Percentiles rank a stretch among this genome's conserved stretches.
phyloP scores from a whole-genome alignment of 2,329 filamentous ascomycete species.

The Verticillium dahliae region DNA sequence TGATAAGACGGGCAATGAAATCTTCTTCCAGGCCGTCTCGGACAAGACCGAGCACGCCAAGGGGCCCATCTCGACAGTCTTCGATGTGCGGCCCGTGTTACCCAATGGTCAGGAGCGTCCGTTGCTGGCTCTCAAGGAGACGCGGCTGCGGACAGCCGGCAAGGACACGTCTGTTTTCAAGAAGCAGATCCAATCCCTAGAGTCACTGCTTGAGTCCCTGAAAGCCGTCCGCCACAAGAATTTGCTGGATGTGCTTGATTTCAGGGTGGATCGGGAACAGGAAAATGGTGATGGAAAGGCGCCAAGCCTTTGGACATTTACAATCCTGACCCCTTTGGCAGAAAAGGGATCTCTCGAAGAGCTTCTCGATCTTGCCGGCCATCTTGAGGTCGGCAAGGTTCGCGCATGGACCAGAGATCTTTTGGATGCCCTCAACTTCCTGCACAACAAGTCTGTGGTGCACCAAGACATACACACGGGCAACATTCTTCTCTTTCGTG shows the following conservation, averaged over 20 bases:
- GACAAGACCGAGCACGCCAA: constrained; percentile 61
- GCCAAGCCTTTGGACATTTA: constrained; percentile 59
- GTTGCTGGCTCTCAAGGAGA: constrained; percentile 69
- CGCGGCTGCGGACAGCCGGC: constrained; percentile 49
- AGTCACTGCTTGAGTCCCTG: constrained; percentile 67
- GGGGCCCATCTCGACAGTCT: constrained; percentile 61
- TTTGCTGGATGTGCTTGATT: constrained; percentile 73
- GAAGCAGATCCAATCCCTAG: constrained; percentile 68
- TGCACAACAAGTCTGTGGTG: constrained; percentile 76
- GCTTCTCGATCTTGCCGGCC: constrained; percentile 71
- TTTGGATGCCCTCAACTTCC: constrained; percentile 78
- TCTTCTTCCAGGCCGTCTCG: constrained; percentile 65
- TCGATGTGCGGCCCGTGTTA: constrained; percentile 65
- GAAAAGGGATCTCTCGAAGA: constrained; percentile 80
- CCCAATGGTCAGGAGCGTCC: constrained; percentile 47
- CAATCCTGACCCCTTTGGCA: constrained; percentile 68
- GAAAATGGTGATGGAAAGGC: constrained; percentile 27
- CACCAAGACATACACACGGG: constrained; percentile 77
- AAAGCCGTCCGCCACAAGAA: constrained; percentile 72
- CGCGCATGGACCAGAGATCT: constrained; percentile 89
- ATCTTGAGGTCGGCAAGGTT: constrained; percentile 66
- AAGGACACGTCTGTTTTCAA: constrained; percentile 61
- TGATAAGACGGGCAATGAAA: constrained; percentile 54
- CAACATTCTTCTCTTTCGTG: constrained; percentile 73
- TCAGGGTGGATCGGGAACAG: constrained; percentile 61